These are phyloP conservation scores for Colletotrichum sp. DNA, from an alignment of 2,329 filamentous ascomycete genomes.

Conservation along the genomic window DNA sequence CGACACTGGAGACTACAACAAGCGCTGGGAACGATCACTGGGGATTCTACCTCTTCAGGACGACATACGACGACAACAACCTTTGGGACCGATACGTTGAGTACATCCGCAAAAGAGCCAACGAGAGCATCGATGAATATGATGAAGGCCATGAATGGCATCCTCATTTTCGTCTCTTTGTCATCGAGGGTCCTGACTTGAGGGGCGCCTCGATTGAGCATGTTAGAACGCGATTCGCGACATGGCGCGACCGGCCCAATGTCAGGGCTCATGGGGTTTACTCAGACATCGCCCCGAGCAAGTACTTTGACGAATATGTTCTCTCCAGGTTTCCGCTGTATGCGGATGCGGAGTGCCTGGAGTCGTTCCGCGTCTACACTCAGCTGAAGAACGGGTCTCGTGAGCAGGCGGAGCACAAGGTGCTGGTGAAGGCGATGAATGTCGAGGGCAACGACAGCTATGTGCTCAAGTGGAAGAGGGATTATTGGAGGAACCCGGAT, in stretches of 20 bases:
- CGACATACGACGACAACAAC: background rate
- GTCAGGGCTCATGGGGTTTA: background rate
- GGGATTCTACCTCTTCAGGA: background rate
- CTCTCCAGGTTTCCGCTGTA: background rate
- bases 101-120: background rate
- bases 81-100: background rate
- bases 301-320: background rate
- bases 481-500: background rate
- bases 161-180: background rate
- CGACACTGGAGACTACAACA: background rate
- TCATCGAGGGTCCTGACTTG: background rate
- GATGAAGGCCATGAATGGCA: background rate
- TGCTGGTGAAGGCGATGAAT: background rate
- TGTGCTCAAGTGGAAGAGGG: background rate
- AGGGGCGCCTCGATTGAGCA: background rate
- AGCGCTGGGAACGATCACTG: background rate
- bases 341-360: background rate
- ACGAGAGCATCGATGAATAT: background rate
- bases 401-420: background rate
- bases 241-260: background rate
- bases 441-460: background rate
- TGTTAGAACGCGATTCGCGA: background rate
- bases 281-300: background rate
- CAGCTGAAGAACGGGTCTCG: background rate
- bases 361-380: background rate